Percentiles rank a stretch among this genome's conserved stretches.
Conservation (phyloP, 257 asterid species). For the Henckelia pumila region DNA sequence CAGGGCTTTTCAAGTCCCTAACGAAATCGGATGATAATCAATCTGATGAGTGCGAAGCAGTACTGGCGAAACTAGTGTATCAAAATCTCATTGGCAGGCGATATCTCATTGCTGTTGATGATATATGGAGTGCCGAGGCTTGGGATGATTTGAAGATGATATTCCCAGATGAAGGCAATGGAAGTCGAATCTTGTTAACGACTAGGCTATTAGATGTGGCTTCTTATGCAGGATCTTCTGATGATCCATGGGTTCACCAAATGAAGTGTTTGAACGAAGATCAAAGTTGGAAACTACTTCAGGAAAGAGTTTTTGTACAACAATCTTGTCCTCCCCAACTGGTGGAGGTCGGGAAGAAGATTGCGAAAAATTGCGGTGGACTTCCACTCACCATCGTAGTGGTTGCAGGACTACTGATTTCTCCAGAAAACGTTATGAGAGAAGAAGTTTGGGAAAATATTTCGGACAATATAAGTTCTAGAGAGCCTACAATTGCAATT, state of each 20-base stretch:
- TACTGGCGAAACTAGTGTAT: background rate
- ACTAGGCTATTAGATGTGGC: background rate
- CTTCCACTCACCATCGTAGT: background rate
- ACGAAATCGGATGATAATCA: no score
- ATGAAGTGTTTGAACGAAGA: background rate
- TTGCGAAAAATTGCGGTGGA: background rate
- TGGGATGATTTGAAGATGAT: background rate
- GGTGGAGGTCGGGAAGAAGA: background rate
- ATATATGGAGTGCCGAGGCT: background rate
- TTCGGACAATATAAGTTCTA: no score
- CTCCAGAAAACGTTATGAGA: no score
- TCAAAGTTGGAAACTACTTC: background rate
- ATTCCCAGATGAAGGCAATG: background rate
- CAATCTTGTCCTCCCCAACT: background rate
- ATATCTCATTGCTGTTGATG: constrained; percentile 8
- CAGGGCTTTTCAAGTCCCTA: background rate
- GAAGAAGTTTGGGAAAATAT: no score
- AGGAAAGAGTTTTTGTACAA: background rate
- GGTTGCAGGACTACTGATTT: background rate
- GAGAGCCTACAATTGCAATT: no score
- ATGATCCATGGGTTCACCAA: background rate
- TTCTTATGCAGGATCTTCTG: background rate
- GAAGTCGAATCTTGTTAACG: background rate
- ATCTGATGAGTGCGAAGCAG: background rate
- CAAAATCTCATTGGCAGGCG: background rate